Evolutionary conservation across 1,284 basidiomycete genomes (phyloP).

Genomic region (Cryptococcus floricola): DNA sequence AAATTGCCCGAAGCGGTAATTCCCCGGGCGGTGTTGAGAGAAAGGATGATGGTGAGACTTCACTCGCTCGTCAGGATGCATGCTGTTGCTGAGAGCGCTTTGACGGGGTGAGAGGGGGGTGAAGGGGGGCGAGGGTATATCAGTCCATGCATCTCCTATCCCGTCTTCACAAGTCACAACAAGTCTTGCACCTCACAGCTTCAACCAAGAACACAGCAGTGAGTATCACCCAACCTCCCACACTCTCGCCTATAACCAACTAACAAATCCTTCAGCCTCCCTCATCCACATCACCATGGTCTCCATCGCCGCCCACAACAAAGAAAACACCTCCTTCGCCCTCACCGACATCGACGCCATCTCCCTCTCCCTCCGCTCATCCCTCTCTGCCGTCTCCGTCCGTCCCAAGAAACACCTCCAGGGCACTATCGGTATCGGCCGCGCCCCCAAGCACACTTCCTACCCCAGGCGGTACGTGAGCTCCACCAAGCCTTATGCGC

Average conservation of each 20-base stretch:
- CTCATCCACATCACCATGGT: neutral
- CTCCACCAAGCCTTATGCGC: conserved; percentile 16
- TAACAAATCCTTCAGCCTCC: neutral
- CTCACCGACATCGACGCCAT: conserved; percentile 17
- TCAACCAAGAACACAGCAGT: conserved; percentile 1
- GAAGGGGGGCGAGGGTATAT: neutral
- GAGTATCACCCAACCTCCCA: neutral
- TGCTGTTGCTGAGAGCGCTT: no score
- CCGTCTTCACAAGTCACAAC: no score
- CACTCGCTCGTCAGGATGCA: no score
- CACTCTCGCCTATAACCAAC: conserved; percentile 3
- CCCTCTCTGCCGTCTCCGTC: conserved; percentile 8
- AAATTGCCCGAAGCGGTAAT: no score
- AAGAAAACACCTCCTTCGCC: conserved; percentile 2
- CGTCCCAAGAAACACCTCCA: neutral
- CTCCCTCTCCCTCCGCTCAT: conserved; percentile 10
- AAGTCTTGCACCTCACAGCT: no score
- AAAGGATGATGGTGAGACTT: no score
- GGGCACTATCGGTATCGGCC: conserved; percentile 15
- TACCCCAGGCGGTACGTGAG: conserved; percentile 1
- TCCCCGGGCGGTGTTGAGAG: no score
- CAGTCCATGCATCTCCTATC: neutral
- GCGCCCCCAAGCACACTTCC: conserved; percentile 17
- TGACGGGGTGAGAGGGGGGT: no score
- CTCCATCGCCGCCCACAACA: neutral